Percentiles rank a stretch among this genome's conserved stretches.
These are phyloP conservation scores for Termitomyces sp. DNA, from an alignment of 768 basidiomycete genomes.

Conservation along the genomic window DNA sequence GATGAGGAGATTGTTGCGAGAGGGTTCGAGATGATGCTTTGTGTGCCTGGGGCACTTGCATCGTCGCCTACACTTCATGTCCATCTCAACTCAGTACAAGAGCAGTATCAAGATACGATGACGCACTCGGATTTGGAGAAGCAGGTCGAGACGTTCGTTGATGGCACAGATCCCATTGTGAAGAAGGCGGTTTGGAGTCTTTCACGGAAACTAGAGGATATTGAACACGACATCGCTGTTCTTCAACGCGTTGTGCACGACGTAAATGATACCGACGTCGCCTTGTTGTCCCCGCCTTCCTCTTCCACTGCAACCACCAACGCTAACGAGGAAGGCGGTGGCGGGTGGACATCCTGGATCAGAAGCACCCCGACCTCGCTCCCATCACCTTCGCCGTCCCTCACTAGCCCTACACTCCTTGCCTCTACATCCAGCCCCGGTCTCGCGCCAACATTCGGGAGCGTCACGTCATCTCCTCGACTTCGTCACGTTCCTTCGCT, in stretches of 20 bases:
- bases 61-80: constrained; percentile 1
- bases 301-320: neutral
- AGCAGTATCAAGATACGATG: constrained; percentile 15
- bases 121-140: constrained; percentile 34
- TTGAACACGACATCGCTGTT: constrained; percentile 71
- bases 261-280: constrained; percentile 21
- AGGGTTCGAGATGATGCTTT: constrained; percentile 67
- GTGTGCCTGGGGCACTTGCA: constrained; percentile 45
- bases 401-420: constrained; percentile 24
- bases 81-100: neutral
- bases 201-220: constrained; percentile 58
- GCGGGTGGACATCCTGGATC: constrained; percentile 58
- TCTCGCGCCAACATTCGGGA: constrained; percentile 58
- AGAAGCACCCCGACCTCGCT: constrained; percentile 19
- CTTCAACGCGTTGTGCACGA: constrained; percentile 57
- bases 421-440: constrained; percentile 19
- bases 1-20: constrained; percentile 63
- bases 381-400: neutral
- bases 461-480: constrained; percentile 63
- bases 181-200: constrained; percentile 44
- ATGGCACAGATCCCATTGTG: constrained; percentile 46
- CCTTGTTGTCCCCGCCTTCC: constrained; percentile 6
- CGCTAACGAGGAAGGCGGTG: constrained; percentile 20
- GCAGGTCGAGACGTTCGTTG: constrained; percentile 52
- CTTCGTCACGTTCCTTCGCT: constrained; percentile 46